These are phyloP conservation scores for Yamadazyma atlantica DNA, from an alignment of 1,139 yeast genomes.

Conservation along the genomic window DNA sequence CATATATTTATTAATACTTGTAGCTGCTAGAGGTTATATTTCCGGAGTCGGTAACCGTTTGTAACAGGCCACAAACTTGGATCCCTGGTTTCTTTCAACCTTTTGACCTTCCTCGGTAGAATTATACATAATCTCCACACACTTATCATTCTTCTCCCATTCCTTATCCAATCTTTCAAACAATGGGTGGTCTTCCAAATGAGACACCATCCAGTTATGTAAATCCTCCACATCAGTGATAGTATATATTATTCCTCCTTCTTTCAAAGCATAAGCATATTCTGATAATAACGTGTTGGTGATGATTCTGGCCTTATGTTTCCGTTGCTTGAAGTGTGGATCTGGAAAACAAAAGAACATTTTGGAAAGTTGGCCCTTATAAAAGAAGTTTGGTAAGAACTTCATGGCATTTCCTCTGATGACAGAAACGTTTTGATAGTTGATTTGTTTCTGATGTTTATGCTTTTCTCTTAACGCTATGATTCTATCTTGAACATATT, in stretches of 20 bases:
- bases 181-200: slow-evolving; percentile 85
- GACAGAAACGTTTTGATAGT: slow-evolving; percentile 82
- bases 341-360: slow-evolving; percentile 99
- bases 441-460: slow-evolving; percentile 18
- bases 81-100: slow-evolving; percentile 86
- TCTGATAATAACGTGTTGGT: slow-evolving; percentile 87
- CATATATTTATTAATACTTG: slow-evolving; percentile 2
- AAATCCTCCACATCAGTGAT: slow-evolving; percentile 94
- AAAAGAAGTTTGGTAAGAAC: slow-evolving; percentile 90
- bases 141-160: slow-evolving; percentile 77
- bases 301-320: slow-evolving; percentile 94
- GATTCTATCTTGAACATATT: slow-evolving; percentile 93
- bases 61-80: slow-evolving; percentile 86
- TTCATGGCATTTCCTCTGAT: slow-evolving; percentile 97
- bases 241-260: slow-evolving; percentile 87
- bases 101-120: slow-evolving; percentile 98
- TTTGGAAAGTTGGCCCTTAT: slow-evolving; percentile 75
- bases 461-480: slow-evolving; percentile 73
- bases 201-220: slow-evolving; percentile 95
- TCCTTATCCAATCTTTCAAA: slow-evolving; percentile 77
- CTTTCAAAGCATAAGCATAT: slow-evolving; percentile 85
- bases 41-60: slow-evolving; percentile 66
- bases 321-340: slow-evolving; percentile 96
- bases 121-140: slow-evolving; percentile 84
- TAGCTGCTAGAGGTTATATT: slow-evolving; percentile 7